phyloP scores from a whole-genome alignment of 257 asterid genomes.

The Paraleonurus japonicus region DNA sequence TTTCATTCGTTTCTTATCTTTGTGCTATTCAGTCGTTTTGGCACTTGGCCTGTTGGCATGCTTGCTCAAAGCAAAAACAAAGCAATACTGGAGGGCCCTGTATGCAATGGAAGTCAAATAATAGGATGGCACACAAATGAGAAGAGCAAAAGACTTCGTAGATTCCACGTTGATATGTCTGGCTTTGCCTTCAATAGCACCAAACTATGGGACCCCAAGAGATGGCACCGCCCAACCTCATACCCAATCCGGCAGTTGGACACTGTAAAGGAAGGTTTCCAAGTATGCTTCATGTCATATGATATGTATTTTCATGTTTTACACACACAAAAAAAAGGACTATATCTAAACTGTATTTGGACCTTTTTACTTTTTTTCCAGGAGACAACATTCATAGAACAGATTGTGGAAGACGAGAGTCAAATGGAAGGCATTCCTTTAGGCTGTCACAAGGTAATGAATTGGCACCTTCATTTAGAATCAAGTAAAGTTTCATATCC shows the following conservation, averaged over 20 bases:
- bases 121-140: constrained; percentile 98
- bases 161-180: constrained; percentile 98
- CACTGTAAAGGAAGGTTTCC: constrained; percentile 90
- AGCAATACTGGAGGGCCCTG: constrained; percentile 85
- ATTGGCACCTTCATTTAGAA: constrained; percentile 88
- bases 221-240: constrained; percentile 77
- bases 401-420: constrained; percentile 87
- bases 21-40: constrained; percentile 67
- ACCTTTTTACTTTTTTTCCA: constrained; percentile 37
- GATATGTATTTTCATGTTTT: background rate
- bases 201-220: constrained; percentile 84
- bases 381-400: constrained; percentile 94
- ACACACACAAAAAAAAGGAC: background rate
- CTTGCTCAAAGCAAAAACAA: constrained; percentile 79
- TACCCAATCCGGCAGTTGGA: constrained; percentile 75
- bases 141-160: constrained; percentile 80
- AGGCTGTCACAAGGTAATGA: constrained; percentile 59
- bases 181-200: constrained; percentile 99
- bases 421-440: constrained; percentile 90
- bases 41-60: constrained; percentile 99
- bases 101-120: constrained; percentile 86
- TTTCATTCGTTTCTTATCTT: constrained; percentile 9
- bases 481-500: constrained; percentile 56
- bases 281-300: constrained; percentile 45
- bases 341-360: constrained; percentile 14